Percentiles rank a stretch among this genome's conserved stretches.
Evolutionary conservation across 257 asterid species (phyloP).

Genomic region (Penstemon barbatus): DNA sequence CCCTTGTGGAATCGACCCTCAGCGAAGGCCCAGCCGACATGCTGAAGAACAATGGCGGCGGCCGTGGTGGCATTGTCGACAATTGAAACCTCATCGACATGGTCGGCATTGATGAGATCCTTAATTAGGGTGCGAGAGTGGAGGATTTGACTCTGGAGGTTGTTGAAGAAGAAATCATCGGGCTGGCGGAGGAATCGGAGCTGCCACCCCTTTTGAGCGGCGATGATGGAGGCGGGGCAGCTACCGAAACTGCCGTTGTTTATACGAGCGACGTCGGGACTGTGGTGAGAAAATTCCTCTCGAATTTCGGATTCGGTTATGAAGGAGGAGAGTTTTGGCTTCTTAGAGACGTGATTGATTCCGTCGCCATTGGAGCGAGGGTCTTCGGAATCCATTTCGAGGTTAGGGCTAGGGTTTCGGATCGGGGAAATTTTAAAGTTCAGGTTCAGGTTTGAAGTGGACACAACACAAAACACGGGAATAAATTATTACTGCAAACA

Average conservation of each 20-base stretch:
- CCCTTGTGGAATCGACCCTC: constrained; percentile 84
- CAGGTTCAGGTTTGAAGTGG: not conserved
- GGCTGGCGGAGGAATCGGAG: constrained; percentile 87
- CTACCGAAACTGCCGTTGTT: constrained; percentile 97
- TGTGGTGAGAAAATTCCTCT: constrained; percentile 77
- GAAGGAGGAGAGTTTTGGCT: constrained; percentile 56
- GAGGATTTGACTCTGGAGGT: constrained; percentile 68
- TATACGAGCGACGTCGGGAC: constrained; percentile 65
- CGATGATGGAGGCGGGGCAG: constrained; percentile 86
- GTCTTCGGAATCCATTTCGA: constrained; percentile 42
- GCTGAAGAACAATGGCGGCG: constrained; percentile 90
- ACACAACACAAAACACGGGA: no score
- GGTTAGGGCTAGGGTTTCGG: constrained; percentile 49
- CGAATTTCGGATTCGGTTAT: constrained; percentile 63
- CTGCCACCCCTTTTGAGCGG: constrained; percentile 87
- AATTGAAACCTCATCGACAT: constrained; percentile 84
- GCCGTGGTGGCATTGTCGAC: constrained; percentile 98
- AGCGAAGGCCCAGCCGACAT: constrained; percentile 91
- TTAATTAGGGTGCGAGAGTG: constrained; percentile 68
- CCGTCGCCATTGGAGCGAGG: constrained; percentile 53
- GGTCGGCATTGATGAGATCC: constrained; percentile 84
- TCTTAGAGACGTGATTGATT: constrained; percentile 49
- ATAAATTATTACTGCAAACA: no score
- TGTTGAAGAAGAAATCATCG: constrained; percentile 83
- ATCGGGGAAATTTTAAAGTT: constrained; percentile 26